Percentiles rank a stretch among this genome's conserved stretches.
Conservation (phyloP, 352 stramenopile genomes). For the Pythium diclinum region DNA sequence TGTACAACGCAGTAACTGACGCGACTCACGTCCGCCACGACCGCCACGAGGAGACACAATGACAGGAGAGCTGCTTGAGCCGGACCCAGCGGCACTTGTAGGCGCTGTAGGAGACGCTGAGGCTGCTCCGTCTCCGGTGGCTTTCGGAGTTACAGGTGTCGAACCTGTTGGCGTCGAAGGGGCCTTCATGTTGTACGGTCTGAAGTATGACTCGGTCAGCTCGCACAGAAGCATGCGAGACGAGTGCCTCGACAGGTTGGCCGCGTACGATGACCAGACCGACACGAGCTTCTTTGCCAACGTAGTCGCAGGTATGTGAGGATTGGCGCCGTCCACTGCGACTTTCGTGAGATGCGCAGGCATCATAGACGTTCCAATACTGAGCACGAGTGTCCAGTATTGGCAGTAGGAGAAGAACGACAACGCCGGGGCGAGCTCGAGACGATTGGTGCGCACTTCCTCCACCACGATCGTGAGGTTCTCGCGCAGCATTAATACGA, state of each 20-base stretch:
- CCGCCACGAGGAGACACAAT: conserved; percentile 25
- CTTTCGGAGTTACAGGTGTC: conserved; percentile 15
- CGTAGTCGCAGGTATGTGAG: conserved; percentile 22
- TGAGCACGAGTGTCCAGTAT: conserved; percentile 67
- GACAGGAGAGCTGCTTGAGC: background rate
- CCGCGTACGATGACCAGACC: conserved; percentile 52
- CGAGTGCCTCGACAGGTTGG: conserved; percentile 47
- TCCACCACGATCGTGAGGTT: conserved; percentile 58
- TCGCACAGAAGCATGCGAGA: conserved; percentile 60
- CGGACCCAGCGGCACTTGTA: background rate
- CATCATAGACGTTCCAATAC: conserved; percentile 49
- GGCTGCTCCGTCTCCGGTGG: background rate
- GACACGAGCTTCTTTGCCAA: conserved; percentile 49
- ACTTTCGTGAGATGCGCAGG: conserved; percentile 58
- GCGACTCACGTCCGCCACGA: conserved; percentile 27
- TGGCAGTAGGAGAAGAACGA: conserved; percentile 62
- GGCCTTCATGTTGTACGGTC: conserved; percentile 35
- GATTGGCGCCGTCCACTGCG: conserved; percentile 34
- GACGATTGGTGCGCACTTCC: conserved; percentile 62
- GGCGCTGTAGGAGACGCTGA: background rate
- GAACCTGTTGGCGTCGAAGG: conserved; percentile 22
- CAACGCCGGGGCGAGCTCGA: conserved; percentile 39
- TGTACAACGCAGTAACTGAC: conserved; percentile 61
- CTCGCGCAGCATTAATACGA: conserved; percentile 48
- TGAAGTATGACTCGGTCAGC: conserved; percentile 58